Percentiles rank a stretch among this genome's conserved stretches.
Evolutionary conservation across 2,329 filamentous ascomycete genomes (phyloP).

Genomic region (Pyrenochaeta sp.): DNA sequence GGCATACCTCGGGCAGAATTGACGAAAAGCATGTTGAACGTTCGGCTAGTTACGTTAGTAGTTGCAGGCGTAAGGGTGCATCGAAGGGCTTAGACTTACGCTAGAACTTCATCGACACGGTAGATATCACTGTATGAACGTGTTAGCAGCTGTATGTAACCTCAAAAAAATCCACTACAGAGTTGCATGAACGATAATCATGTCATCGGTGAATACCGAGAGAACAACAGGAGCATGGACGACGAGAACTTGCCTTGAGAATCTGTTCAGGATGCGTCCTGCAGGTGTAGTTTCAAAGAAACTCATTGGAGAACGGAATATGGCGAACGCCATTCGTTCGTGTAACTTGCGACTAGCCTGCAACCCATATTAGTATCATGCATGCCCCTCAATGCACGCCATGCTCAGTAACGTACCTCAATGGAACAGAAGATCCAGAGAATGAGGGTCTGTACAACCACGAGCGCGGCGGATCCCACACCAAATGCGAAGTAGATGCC

Average conservation of each 20-base stretch:
- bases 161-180: background rate
- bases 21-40: conserved; percentile 86
- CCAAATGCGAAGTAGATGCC: conserved; percentile 96
- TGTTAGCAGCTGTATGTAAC: conserved; percentile 21
- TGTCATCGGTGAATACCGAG: conserved; percentile 9
- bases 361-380: conserved; percentile 31
- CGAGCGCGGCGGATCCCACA: conserved; percentile 81
- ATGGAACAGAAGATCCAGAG: conserved; percentile 99
- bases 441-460: conserved; percentile 90
- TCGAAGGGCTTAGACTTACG: conserved; percentile 56
- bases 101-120: conserved; percentile 88
- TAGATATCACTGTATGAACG: conserved; percentile 70
- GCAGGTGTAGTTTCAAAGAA: conserved; percentile 98
- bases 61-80: no score
- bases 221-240: conserved; percentile 9
- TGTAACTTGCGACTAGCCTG: conserved; percentile 94
- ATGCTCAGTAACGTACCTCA: conserved; percentile 67
- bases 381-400: conserved; percentile 10
- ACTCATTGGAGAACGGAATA: conserved; percentile 97
- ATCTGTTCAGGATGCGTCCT: conserved; percentile 94
- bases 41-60: conserved; percentile 62
- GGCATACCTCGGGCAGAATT: conserved; percentile 58
- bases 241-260: conserved; percentile 74
- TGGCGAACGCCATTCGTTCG: conserved; percentile 95
- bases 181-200: no score